A percentile compares a stretch with the other conserved stretches of the same genome.
phyloP scores from a whole-genome alignment of 345 rosid species.

The Rhodamnia argentea region DNA sequence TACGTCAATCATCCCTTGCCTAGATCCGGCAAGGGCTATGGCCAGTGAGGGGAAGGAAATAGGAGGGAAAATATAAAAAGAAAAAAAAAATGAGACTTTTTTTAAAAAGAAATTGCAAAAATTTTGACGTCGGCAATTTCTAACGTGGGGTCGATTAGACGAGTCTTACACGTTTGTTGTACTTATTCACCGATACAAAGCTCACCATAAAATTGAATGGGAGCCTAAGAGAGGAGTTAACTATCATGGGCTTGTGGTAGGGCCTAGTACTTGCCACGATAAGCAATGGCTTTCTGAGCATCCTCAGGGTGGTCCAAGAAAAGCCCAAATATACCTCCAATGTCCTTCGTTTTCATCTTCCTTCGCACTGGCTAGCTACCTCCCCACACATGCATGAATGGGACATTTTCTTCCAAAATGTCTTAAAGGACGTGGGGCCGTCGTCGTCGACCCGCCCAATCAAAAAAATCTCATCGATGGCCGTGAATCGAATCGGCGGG shows the following conservation, averaged over 20 bases:
- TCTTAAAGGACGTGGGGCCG: neutral
- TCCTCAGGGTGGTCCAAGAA: slow-evolving; percentile 14
- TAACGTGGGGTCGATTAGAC: neutral
- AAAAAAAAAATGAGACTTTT: too few relatives aligned
- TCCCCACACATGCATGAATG: slow-evolving; percentile 8
- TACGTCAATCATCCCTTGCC: neutral
- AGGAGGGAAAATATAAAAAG: too few relatives aligned
- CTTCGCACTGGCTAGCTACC: neutral
- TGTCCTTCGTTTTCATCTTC: slow-evolving; percentile 8
- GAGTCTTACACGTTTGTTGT: neutral
- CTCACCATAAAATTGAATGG: neutral
- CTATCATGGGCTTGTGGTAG: neutral
- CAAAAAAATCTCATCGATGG: neutral
- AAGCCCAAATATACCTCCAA: neutral
- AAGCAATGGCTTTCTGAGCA: neutral
- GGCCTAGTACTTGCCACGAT: slow-evolving; percentile 7
- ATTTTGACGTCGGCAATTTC: too few relatives aligned
- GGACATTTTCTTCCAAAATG: slow-evolving; percentile 1
- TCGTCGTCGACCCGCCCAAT: neutral
- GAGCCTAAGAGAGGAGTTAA: neutral
- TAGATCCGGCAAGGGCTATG: neutral
- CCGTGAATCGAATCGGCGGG: neutral
- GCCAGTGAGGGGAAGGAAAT: neutral
- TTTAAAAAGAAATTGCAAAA: too few relatives aligned
- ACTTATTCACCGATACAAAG: neutral